These are phyloP conservation scores for Waltiozyma sp. DNA, from an alignment of 1,139 yeast genomes.

Conservation along the genomic window DNA sequence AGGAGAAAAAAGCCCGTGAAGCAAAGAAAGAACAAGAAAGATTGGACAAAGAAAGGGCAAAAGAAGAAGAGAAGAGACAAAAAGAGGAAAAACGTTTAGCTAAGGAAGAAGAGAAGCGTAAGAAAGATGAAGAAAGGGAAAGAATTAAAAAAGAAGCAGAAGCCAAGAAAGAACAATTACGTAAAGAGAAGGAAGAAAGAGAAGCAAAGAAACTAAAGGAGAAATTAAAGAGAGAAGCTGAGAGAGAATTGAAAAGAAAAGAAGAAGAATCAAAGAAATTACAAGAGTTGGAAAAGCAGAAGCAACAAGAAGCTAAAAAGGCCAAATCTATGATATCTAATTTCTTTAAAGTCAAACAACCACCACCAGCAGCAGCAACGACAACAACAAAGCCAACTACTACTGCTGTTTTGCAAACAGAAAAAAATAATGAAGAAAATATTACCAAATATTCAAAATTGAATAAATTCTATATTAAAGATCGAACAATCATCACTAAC, in stretches of 20 bases:
- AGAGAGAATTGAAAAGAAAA: constrained; percentile 15
- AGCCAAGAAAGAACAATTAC: constrained; percentile 18
- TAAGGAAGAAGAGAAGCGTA: constrained; percentile 17
- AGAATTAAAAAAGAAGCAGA: constrained; percentile 16
- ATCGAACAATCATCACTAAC: not conserved
- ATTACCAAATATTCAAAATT: not conserved
- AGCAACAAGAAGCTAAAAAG: constrained; percentile 18
- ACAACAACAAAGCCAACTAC: not conserved
- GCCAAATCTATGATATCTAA: constrained; percentile 38
- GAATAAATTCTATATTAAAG: not conserved
- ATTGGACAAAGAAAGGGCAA: not conserved
- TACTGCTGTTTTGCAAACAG: not conserved
- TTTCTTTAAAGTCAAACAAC: constrained; percentile 30
- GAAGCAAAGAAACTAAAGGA: constrained; percentile 9
- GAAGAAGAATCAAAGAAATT: constrained; percentile 18
- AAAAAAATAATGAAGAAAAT: constrained; percentile 1
- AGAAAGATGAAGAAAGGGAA: constrained; percentile 19
- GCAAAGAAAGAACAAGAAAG: not conserved
- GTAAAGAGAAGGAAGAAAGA: constrained; percentile 16
- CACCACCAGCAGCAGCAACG: not conserved
- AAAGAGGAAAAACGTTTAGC: constrained; percentile 4
- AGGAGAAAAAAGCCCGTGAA: not conserved
- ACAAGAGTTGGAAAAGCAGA: constrained; percentile 24
- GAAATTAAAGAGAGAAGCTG: not conserved
- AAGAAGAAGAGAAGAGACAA: not conserved